Evolutionary conservation across 495 filamentous ascomycete species (phyloP), one percentile per base, ranked within the genome.

Genomic region (Mytilinidion resinicola): DNA sequence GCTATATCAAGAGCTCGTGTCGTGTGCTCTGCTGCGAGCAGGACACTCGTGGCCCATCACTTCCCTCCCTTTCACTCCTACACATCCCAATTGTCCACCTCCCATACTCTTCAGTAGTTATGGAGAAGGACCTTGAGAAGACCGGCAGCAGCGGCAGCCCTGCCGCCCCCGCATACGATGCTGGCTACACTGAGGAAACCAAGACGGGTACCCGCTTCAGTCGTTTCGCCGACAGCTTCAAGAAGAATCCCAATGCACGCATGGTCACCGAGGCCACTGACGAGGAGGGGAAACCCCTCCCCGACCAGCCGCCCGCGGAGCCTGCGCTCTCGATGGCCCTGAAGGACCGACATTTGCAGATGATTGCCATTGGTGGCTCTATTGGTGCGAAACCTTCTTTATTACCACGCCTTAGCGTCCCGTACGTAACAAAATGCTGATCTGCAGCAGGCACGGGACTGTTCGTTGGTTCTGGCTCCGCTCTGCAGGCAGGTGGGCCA

Each of bases 311-410:
- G 82, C 82, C 91, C 0, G 91, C 92, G 0, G 77, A 83, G 52
- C 87, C 90, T 14, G 84, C 85, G 20, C 77, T 98, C 38, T 80
- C 86, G 52, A 78, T 92, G 59, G 80, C 80, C 63, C 70, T 96
- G 51, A 95, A 93, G 73, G 83, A 85, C 19, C 78, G 91, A 44
- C 91, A 96, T 77, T 70, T 96, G 56, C 91, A 96, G 76, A 96
- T 96, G 91, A 96, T 96, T 78, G 91, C 91, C 3, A 95, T 96
- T 66, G 91, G 91, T 59, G 93, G 93, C 34, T 92, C 89, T 1
- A 96, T 98, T 59, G 92, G 92, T 86, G 81, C 44, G 77, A 3
- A 17, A 37, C 17, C 11, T 15, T 47, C 17, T 21, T 33, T 41
- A 2, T 39, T 21, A 12, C 15, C 33, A 33, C 9, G 30, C 3